Evolutionary conservation across 441 rosid genomes (phyloP).

Genomic region (Geranium incanum): DNA sequence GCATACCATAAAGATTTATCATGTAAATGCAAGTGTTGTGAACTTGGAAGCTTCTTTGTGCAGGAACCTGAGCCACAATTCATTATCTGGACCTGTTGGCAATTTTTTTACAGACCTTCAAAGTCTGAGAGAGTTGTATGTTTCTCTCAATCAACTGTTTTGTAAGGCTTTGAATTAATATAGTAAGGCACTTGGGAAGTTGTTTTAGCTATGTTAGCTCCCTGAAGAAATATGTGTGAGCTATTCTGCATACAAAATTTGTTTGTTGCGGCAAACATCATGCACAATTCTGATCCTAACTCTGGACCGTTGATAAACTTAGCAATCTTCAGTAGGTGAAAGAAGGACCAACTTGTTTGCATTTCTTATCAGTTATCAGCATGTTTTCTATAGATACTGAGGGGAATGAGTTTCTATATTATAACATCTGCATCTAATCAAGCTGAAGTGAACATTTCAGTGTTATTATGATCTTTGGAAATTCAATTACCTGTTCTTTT

Average conservation of each 20-base stretch:
- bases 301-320: too few species aligned
- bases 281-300: too few species aligned
- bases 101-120: constrained; percentile 65
- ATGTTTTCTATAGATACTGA: neutral
- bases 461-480: neutral
- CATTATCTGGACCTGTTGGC: constrained; percentile 80
- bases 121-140: constrained; percentile 72
- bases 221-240: neutral
- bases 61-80: constrained; percentile 90
- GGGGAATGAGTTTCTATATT: neutral
- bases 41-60: constrained; percentile 21
- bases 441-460: neutral
- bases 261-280: too few species aligned
- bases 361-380: neutral
- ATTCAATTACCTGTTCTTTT: neutral
- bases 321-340: too few species aligned
- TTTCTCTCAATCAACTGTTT: constrained; percentile 13
- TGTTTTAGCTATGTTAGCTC: neutral
- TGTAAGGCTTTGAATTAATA: constrained; percentile 10
- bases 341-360: too few species aligned
- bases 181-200: neutral
- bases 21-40: constrained; percentile 10
- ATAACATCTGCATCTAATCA: neutral
- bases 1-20: constrained; percentile 11
- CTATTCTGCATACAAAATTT: neutral